Evolutionary conservation across 306 rosid species (phyloP).

Genomic region (cucumber (Cucumis sativus)): DNA sequence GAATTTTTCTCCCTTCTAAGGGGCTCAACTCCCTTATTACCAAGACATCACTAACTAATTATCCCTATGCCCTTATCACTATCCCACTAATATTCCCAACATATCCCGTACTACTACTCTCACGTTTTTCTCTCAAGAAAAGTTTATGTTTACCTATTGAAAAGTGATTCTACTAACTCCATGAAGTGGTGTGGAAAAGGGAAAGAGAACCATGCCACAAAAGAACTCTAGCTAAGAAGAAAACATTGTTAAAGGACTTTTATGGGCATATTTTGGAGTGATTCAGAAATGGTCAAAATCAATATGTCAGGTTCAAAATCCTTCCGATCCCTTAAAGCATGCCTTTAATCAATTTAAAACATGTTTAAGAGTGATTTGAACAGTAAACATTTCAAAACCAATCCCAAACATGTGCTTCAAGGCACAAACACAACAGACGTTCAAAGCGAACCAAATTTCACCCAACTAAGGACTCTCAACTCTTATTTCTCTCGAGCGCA

Average conservation of each 20-base stretch:
- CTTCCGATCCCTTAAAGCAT: background rate
- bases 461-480: background rate
- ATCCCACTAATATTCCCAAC: no score
- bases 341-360: background rate
- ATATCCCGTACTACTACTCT: no score
- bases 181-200: background rate
- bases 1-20: no score
- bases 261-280: no score
- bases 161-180: background rate
- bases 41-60: no score
- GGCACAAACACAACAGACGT: background rate
- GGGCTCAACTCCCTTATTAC: no score
- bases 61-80: no score
- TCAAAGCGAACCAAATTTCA: background rate
- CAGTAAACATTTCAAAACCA: background rate
- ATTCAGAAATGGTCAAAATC: no score
- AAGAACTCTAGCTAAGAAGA: background rate
- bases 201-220: background rate
- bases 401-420: background rate
- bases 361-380: background rate
- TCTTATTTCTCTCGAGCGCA: background rate
- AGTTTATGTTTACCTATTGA: background rate
- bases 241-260: no score
- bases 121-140: no score
- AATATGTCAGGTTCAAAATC: no score